These are phyloP conservation scores for Lasiosphaeriaceae sp. DNA, from an alignment of 495 filamentous ascomycete species.

Conservation along the genomic window DNA sequence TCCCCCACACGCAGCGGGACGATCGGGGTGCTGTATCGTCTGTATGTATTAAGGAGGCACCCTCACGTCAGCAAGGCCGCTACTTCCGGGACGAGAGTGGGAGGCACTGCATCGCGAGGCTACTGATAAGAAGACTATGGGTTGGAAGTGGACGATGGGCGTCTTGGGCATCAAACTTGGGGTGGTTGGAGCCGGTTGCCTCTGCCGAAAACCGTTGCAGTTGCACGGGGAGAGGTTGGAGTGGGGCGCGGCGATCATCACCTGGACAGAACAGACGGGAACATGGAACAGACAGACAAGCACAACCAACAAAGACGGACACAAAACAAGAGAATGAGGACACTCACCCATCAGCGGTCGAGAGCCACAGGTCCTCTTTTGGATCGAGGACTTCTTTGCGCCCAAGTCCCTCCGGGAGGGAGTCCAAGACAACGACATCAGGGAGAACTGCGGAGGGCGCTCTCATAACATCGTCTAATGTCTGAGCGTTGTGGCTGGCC, in stretches of 20 bases:
- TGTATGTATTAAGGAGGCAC: conserved; percentile 10
- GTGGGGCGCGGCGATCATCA: neutral
- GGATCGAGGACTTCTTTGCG: conserved; percentile 31
- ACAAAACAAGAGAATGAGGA: neutral
- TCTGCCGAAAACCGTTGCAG: neutral
- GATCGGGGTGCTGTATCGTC: conserved; percentile 38
- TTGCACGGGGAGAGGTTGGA: neutral
- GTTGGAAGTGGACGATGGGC: neutral
- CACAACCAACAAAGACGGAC: no score
- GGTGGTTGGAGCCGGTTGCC: no score
- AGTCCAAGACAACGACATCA: conserved; percentile 35
- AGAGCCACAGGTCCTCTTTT: conserved; percentile 44
- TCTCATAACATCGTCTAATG: conserved; percentile 39
- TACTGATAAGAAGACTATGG: neutral
- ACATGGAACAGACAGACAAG: no score
- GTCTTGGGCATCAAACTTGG: neutral
- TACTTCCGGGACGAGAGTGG: neutral
- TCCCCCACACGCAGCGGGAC: conserved; percentile 41
- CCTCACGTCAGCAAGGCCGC: conserved; percentile 1
- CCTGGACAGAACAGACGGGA: neutral
- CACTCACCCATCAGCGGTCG: conserved; percentile 43
- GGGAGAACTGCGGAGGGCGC: conserved; percentile 34
- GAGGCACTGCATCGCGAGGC: neutral
- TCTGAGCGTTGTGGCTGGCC: conserved; percentile 14
- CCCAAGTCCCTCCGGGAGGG: conserved; percentile 16